These are phyloP conservation scores for Inosperma sp. DNA, from an alignment of 768 basidiomycete species.

Conservation along the genomic window DNA sequence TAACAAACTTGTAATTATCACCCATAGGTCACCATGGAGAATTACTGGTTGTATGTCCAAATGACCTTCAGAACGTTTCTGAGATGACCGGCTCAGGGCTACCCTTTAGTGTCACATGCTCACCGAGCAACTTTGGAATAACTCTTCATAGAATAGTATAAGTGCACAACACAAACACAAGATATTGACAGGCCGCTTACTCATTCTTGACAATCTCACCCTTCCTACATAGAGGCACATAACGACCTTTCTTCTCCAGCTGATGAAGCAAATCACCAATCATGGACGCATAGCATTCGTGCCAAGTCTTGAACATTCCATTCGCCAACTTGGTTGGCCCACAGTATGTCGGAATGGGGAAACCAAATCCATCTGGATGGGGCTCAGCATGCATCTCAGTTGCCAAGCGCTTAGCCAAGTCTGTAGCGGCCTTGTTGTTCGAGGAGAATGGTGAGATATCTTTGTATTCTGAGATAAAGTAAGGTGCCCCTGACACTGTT, in stretches of 20 bases:
- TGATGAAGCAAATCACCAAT: slow-evolving; percentile 53
- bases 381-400: slow-evolving; percentile 58
- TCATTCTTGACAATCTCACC: slow-evolving; percentile 43
- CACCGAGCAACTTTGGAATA: slow-evolving; percentile 65
- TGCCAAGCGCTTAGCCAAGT: slow-evolving; percentile 59
- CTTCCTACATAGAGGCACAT: slow-evolving; percentile 45
- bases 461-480: slow-evolving; percentile 74
- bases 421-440: slow-evolving; percentile 39
- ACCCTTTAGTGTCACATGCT: too few species aligned
- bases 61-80: slow-evolving; percentile 36
- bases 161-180: background rate
- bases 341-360: slow-evolving; percentile 71
- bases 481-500: slow-evolving; percentile 42
- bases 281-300: slow-evolving; percentile 59
- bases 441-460: slow-evolving; percentile 41
- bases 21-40: slow-evolving; percentile 80
- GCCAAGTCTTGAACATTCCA: slow-evolving; percentile 72
- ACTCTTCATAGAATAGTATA: slow-evolving; percentile 40
- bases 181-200: slow-evolving; percentile 12
- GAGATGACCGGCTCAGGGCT: too few species aligned
- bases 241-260: slow-evolving; percentile 36
- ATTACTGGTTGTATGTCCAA: slow-evolving; percentile 62
- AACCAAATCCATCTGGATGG: slow-evolving; percentile 60
- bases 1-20: slow-evolving; percentile 20
- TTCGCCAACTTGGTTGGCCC: slow-evolving; percentile 66